phyloP scores from a whole-genome alignment of 2,329 filamentous ascomycete species.

The Aspergillus sp. region DNA sequence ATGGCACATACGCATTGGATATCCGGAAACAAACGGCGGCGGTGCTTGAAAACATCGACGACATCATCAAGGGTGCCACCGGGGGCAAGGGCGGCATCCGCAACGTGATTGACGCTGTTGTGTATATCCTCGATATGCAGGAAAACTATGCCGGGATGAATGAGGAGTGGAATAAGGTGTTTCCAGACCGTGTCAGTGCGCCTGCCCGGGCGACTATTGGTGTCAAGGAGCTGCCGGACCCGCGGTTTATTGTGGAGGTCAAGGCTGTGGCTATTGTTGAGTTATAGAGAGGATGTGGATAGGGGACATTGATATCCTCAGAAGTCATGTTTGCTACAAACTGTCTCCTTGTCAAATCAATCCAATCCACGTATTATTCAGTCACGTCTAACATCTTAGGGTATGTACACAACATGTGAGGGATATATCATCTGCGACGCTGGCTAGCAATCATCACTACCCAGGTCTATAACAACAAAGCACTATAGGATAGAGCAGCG shows the following conservation, averaged over 20 bases:
- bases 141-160: slow-evolving; percentile 46
- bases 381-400: too few species aligned
- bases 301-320: too few species aligned
- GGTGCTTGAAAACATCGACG: slow-evolving; percentile 38
- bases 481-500: too few species aligned
- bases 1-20: slow-evolving; percentile 36
- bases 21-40: slow-evolving; percentile 41
- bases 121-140: slow-evolving; percentile 45
- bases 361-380: too few species aligned
- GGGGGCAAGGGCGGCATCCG: slow-evolving; percentile 35
- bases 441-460: too few species aligned
- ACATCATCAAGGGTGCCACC: slow-evolving; percentile 38
- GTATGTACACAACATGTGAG: too few species aligned
- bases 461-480: too few species aligned
- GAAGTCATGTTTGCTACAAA: too few species aligned
- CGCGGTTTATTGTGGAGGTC: background rate
- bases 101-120: slow-evolving; percentile 42
- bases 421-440: too few species aligned
- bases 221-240: background rate
- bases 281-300: background rate
- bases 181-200: slow-evolving; percentile 33
- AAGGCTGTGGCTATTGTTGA: background rate
- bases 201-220: slow-evolving; percentile 19
- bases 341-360: too few species aligned
- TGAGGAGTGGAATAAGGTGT: slow-evolving; percentile 49